Conservation (phyloP, 2,329 filamentous ascomycete genomes). For the Pseudohalonectria lignicola region DNA sequence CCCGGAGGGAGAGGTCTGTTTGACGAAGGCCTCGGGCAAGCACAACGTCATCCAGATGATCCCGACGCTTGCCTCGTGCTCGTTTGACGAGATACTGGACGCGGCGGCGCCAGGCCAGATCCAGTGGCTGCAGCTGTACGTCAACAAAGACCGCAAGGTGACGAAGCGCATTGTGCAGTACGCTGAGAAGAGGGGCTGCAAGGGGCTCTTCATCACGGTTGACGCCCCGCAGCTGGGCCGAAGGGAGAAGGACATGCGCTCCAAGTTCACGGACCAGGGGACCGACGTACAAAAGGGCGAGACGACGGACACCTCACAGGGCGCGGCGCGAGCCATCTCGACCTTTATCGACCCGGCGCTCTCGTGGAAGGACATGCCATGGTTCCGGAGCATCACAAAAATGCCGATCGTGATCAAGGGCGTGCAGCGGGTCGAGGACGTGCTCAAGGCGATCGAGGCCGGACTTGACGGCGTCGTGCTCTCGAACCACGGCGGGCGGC, state of each 20-base stretch:
- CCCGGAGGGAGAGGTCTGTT: constrained; percentile 83
- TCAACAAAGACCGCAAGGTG: constrained; percentile 90
- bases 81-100: constrained; percentile 94
- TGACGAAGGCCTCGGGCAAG: constrained; percentile 73
- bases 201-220: constrained; percentile 94
- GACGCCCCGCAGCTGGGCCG: constrained; percentile 93
- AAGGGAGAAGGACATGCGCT: constrained; percentile 95
- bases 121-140: constrained; percentile 95
- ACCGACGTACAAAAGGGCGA: constrained; percentile 71
- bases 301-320: constrained; percentile 75
- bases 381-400: constrained; percentile 80
- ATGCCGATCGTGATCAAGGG: constrained; percentile 98
- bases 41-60: constrained; percentile 98
- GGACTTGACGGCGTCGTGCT: constrained; percentile 86
- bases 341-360: constrained; percentile 94
- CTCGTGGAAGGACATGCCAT: constrained; percentile 87
- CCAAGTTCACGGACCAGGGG: constrained; percentile 77
- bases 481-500: constrained; percentile 90
- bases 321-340: constrained; percentile 87
- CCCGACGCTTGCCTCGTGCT: constrained; percentile 89
- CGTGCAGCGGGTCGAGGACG: constrained; percentile 91
- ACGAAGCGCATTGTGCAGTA: constrained; percentile 85
- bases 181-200: constrained; percentile 85
- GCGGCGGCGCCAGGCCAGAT: constrained; percentile 69
- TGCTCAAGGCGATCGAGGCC: constrained; percentile 70